These are phyloP conservation scores for Tulasnella sp. DNA, from an alignment of 768 basidiomycete genomes.

Conservation along the genomic window DNA sequence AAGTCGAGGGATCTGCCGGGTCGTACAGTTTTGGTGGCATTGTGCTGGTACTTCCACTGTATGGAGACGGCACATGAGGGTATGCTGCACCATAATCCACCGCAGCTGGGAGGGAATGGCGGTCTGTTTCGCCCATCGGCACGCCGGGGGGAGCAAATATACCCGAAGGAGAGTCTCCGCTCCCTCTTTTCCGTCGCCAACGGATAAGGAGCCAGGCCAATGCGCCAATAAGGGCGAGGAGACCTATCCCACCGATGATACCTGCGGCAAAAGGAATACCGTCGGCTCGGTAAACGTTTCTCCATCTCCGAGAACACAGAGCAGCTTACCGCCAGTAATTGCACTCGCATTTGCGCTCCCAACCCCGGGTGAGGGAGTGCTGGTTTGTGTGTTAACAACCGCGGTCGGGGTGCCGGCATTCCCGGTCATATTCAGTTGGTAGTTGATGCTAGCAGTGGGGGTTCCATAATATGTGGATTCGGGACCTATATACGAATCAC, in stretches of 20 bases:
- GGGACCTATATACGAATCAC: neutral
- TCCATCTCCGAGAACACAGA: too few relatives aligned
- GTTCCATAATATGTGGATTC: slow-evolving; percentile 16
- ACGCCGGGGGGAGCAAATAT: neutral
- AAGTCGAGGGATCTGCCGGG: slow-evolving; percentile 6
- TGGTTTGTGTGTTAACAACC: neutral
- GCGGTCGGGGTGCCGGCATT: neutral
- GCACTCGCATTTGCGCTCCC: neutral
- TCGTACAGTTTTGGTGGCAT: neutral
- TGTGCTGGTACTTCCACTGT: neutral
- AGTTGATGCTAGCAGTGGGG: slow-evolving; percentile 4
- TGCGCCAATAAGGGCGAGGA: neutral
- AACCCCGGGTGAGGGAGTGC: neutral
- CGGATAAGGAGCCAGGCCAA: neutral
- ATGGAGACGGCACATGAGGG: neutral
- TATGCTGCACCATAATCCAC: neutral
- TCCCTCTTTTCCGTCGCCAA: neutral
- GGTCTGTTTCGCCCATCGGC: neutral
- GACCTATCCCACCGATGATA: slow-evolving; percentile 7
- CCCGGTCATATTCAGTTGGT: neutral
- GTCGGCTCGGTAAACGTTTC: neutral
- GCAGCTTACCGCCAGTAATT: slow-evolving; percentile 8
- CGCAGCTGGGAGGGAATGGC: neutral
- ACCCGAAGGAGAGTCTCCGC: neutral
- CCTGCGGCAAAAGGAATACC: neutral